Base-by-base conservation (phyloP, 2,329 filamentous ascomycete species). In the Exophiala viscosa region DNA sequence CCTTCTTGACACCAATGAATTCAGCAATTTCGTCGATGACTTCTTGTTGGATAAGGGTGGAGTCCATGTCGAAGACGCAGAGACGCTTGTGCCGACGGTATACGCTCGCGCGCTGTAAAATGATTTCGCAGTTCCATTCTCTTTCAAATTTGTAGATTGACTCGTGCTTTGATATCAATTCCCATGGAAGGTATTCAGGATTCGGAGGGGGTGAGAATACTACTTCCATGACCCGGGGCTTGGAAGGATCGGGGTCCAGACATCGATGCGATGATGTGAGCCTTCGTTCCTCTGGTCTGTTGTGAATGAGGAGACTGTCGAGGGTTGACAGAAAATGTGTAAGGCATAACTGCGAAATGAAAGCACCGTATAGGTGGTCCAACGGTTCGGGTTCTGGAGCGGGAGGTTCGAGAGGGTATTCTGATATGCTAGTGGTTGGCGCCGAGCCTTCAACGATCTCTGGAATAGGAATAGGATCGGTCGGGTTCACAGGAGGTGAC, bases 1-100 rank as follows among this genome's bases (percentile, higher is more conserved):
- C 77, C 48, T 84, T 84, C 62, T 89, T 84, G n/a, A 95, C 80
- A 47, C 90, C 88, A 2, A 96, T 83, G 34, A 87, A 87, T 48
- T 87, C 84, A 3, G 93, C 93, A 51, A 99, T 85, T 64, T 97
- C 85, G 70, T 99, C 93, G 67, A 99, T 97, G 55, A 96, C 91
- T 74, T 99, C 93, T 70, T 99, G 91, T 48, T 92, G 87, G 68
- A 99, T 97, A 55, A 99, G 80, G 0, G 93, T 99, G 70, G 87
- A 93, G 74, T 99, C 93, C 93, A 99, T 99, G 70, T 99, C 93
- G 66, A 99, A 99, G 31, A 96, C 89, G 3, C 92, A 90, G 9
- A 97, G 77, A 7, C 92, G 83, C 60, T 91, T 91, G 70, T 95
- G 83, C 23, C 86, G 81, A 53, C 90, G 79, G 76, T 86, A 90